Evolutionary conservation across 2,329 filamentous ascomycete species (phyloP).

Genomic region (Amesomyces nigricolor): DNA sequence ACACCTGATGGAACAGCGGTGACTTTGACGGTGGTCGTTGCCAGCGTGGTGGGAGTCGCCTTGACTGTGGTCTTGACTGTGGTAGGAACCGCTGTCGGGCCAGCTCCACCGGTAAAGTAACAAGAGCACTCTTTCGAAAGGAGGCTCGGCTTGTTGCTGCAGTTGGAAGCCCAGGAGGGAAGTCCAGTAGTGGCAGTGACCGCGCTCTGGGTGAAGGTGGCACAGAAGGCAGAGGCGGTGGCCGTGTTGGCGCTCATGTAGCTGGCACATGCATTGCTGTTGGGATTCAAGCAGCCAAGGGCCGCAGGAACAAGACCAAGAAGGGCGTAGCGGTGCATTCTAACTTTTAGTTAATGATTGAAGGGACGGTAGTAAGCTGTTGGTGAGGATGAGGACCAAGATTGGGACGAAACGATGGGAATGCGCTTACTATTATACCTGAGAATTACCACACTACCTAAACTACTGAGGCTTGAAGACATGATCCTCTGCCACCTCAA

Average conservation of each 20-base stretch:
- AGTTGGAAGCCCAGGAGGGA: constrained; percentile 10
- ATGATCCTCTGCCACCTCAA: neutral
- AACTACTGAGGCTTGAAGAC: neutral
- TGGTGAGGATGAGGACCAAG: neutral
- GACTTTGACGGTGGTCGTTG: neutral
- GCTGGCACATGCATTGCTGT: constrained; percentile 11
- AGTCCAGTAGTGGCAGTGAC: constrained; percentile 8
- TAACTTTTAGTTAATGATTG: neutral
- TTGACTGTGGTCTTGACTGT: neutral
- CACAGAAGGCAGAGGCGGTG: constrained; percentile 9
- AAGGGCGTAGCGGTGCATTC: constrained; percentile 10
- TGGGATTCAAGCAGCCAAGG: constrained; percentile 8
- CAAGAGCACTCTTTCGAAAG: constrained; percentile 16
- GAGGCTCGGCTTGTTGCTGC: constrained; percentile 13
- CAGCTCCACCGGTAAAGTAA: constrained; percentile 4
- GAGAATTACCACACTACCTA: neutral
- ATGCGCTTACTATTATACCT: neutral
- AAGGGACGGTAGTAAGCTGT: neutral
- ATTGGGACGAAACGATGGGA: neutral
- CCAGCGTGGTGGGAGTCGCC: constrained; percentile 4
- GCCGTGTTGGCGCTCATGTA: constrained; percentile 11
- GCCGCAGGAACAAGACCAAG: constrained; percentile 9
- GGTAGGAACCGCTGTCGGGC: neutral
- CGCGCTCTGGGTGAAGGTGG: constrained; percentile 9
- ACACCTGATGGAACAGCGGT: neutral